Percentiles rank a stretch among this genome's conserved stretches.
These are phyloP conservation scores for Hypseocharis bilobata DNA, from an alignment of 441 rosid species.

Conservation along the genomic window DNA sequence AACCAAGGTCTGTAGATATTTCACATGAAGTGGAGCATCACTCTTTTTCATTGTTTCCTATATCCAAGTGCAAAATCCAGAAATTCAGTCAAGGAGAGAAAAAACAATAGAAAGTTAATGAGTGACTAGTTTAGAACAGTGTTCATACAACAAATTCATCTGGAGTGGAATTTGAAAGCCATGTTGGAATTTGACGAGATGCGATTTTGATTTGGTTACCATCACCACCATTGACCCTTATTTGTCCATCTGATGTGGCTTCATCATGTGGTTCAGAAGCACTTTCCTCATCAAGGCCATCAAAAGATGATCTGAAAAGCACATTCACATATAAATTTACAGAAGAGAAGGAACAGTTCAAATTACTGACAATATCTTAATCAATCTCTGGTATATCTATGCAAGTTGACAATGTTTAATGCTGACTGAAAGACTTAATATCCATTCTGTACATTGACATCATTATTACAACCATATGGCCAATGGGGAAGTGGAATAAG, in stretches of 20 bases:
- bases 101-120: slow-evolving; percentile 11
- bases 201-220: slow-evolving; percentile 37
- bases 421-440: neutral
- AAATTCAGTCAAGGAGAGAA: slow-evolving; percentile 25
- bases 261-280: slow-evolving; percentile 53
- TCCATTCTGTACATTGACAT: neutral
- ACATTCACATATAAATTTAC: slow-evolving; percentile 7
- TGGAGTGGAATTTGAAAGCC: slow-evolving; percentile 83
- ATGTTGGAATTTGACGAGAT: slow-evolving; percentile 55
- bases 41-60: slow-evolving; percentile 86
- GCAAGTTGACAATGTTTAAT: neutral
- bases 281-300: slow-evolving; percentile 70
- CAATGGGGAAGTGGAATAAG: neutral
- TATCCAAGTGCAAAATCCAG: slow-evolving; percentile 21
- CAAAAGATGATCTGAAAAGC: slow-evolving; percentile 63
- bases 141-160: slow-evolving; percentile 81
- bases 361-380: slow-evolving; percentile 1
- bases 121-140: slow-evolving; percentile 19
- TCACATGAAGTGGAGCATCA: slow-evolving; percentile 76
- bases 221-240: slow-evolving; percentile 51
- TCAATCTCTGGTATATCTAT: slow-evolving; percentile 10
- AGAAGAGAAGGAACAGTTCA: slow-evolving; percentile 3
- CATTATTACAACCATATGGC: neutral
- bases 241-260: slow-evolving; percentile 39
- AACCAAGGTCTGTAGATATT: slow-evolving; percentile 91